Base-by-base conservation (phyloP, 768 basidiomycete species). In the Goffeauzyma gilvescens region DNA sequence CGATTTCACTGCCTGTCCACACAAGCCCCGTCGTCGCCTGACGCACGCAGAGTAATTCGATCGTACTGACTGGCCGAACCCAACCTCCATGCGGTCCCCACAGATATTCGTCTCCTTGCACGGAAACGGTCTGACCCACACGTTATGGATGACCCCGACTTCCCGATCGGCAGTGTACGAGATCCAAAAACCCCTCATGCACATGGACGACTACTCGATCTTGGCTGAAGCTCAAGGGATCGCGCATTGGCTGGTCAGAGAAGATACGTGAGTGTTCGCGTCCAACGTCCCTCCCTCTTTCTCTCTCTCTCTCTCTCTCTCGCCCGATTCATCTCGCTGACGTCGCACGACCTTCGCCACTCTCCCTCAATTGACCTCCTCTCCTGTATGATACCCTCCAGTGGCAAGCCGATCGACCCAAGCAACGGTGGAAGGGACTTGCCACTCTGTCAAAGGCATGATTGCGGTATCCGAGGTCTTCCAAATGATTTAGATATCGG, bases 91-190 rank as follows among this genome's bases (percentile, higher is more conserved):
- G n/a, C n/a, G n/a, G 23, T 32, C 26, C 22, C 21, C 2, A 30
- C 37, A 55, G 51, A 52, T 52, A 18, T 39, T 55, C 13, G 43
- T 55, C 17, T 32, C 38, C 5, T 28, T 55, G n/a, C 54, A 55
- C 30, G 54, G 54, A 2, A 55, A 55, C 35, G 54, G 54, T 28
- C 33, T 55, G 15, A 55, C 54, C 2, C 49, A 53, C 32, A 40
- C 44, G 14, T 28, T 55, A 13, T 55, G 51, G 51, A 50, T 55
- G 49, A 45, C 47, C 32, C 49, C 54, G 4, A 40, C 30, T 23
- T 25, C 30, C 1, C 21, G 44, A 15, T 44, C 48, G n/a, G 26
- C 44, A 9, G 42, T 49, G 2, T 49, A 38, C 38, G 47, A 49
- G 26, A 30, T 49, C 13, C 47, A 48, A 20, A 31, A 42, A n/a